Base-by-base conservation (phyloP, 768 basidiomycete genomes). In the Melanogaster broomeanus region DNA sequence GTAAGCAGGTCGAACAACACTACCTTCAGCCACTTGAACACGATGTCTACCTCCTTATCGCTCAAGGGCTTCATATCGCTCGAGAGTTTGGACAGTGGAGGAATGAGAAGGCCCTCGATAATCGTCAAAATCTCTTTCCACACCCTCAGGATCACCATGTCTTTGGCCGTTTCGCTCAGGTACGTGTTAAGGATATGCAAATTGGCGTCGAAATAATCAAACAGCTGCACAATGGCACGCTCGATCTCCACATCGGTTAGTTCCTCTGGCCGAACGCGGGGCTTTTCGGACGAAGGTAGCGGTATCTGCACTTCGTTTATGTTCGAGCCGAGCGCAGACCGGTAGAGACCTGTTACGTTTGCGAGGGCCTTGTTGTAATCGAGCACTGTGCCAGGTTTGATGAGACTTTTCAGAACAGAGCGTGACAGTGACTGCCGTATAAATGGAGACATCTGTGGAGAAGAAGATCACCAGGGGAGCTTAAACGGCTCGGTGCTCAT, bases 1-100 rank as follows among this genome's bases (percentile, higher is more conserved):
- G n/a, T n/a, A 45, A 16, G 6, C 19, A 12, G 24, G 7, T 27
- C 16, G 51, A 25, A 40, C 34, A 24, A 38, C 9, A 13, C 16
- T 50, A 90, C 94, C 84, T 94, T 95, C 48, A 98, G 68, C 93
- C 97, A 98, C 67, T 94, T 96, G 75, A 98, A 93, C n/a, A 95
- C 96, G 52, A 98, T 88, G 66, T 98, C 97, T 33, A 98, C 90
- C 72, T 98, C 97, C 71, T 96, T 95, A 62, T 98, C 97, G 24
- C 80, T 86, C 64, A 99, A 68, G 1, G 94, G 88, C 59, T 90
- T 88, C 92, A 98, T 88, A 48, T 93, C 90, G 39, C 93, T 93
- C 10, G 87, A 76, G 16, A 81, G 72, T 53, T 96, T 92, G 6
- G 88, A 90, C 49, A 99, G 70, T 3, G 95, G 90, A 4, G 97